These are phyloP conservation scores for Neofusicoccum sp. DNA, from an alignment of 2,329 filamentous ascomycete genomes.

Conservation along the genomic window DNA sequence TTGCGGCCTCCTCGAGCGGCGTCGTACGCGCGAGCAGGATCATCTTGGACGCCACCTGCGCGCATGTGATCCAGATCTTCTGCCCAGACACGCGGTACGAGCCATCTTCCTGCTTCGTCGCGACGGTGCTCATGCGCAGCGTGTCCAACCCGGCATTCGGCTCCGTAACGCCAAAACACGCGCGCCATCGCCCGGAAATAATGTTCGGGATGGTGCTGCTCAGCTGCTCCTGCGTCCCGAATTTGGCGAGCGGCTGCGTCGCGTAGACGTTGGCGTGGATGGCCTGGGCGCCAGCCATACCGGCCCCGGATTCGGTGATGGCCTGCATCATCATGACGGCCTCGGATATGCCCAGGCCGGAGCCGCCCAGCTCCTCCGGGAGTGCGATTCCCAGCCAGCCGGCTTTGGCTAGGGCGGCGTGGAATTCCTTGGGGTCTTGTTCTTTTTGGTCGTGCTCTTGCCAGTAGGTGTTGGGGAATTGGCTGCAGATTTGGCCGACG, in stretches of 20 bases:
- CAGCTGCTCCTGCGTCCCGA: slow-evolving; percentile 65
- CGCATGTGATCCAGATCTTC: slow-evolving; percentile 88
- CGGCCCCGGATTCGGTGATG: slow-evolving; percentile 72
- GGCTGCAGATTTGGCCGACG: slow-evolving; percentile 64
- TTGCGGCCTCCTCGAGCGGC: slow-evolving; percentile 63
- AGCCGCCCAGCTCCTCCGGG: slow-evolving; percentile 70
- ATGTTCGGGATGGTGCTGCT: slow-evolving; percentile 66
- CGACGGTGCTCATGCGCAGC: slow-evolving; percentile 65
- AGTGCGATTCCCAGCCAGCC: slow-evolving; percentile 82
- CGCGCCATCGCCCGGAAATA: slow-evolving; percentile 50
- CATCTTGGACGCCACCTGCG: slow-evolving; percentile 81
- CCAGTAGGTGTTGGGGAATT: slow-evolving; percentile 72
- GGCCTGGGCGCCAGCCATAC: slow-evolving; percentile 66
- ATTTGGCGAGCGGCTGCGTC: slow-evolving; percentile 61
- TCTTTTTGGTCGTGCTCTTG: slow-evolving; percentile 68
- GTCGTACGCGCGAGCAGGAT: slow-evolving; percentile 77
- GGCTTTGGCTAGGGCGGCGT: slow-evolving; percentile 69
- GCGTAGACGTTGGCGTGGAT: slow-evolving; percentile 64
- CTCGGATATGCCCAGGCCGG: slow-evolving; percentile 74
- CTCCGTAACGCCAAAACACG: slow-evolving; percentile 84
- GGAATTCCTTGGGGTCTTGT: slow-evolving; percentile 71
- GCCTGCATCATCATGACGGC: slow-evolving; percentile 87
- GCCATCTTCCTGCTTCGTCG: slow-evolving; percentile 52
- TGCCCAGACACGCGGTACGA: slow-evolving; percentile 70
- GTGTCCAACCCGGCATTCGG: slow-evolving; percentile 79